A percentile compares a stretch with the other conserved stretches of the same genome.
These are phyloP conservation scores for Periconia macrospinosa DNA, from an alignment of 2,329 filamentous ascomycete genomes.

Conservation along the genomic window DNA sequence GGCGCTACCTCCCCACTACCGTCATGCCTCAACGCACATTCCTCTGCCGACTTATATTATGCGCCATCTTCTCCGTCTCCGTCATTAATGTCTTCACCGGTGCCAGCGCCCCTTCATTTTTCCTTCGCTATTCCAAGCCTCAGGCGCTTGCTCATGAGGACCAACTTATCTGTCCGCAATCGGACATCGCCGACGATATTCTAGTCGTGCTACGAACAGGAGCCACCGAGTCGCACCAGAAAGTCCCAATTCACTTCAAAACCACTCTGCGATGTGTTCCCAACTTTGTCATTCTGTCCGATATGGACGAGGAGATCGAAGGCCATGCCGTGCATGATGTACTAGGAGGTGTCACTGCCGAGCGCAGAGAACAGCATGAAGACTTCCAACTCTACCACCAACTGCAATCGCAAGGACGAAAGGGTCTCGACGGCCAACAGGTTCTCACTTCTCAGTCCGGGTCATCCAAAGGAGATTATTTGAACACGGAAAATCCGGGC, in stretches of 20 bases:
- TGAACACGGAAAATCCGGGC: slow-evolving; percentile 43
- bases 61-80: slow-evolving; percentile 36
- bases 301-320: slow-evolving; percentile 59
- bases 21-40: slow-evolving; percentile 36
- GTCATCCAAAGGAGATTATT: slow-evolving; percentile 37
- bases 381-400: slow-evolving; percentile 59
- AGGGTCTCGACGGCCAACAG: slow-evolving; percentile 39
- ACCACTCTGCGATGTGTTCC: slow-evolving; percentile 61
- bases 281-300: slow-evolving; percentile 60
- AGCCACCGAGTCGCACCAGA: slow-evolving; percentile 60
- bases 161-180: slow-evolving; percentile 32
- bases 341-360: slow-evolving; percentile 49
- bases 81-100: slow-evolving; percentile 39
- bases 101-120: slow-evolving; percentile 30
- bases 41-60: slow-evolving; percentile 37
- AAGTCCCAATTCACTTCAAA: slow-evolving; percentile 59
- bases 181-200: slow-evolving; percentile 51
- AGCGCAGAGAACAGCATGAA: slow-evolving; percentile 43
- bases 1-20: slow-evolving; percentile 23
- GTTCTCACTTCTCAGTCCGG: slow-evolving; percentile 35
- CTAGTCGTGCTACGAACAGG: slow-evolving; percentile 64
- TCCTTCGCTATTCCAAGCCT: slow-evolving; percentile 28
- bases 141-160: slow-evolving; percentile 16
- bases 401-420: slow-evolving; percentile 49
- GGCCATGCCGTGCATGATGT: slow-evolving; percentile 51